Conservation (phyloP, 352 stramenopile genomes). For the Pythium dissimile region DNA sequence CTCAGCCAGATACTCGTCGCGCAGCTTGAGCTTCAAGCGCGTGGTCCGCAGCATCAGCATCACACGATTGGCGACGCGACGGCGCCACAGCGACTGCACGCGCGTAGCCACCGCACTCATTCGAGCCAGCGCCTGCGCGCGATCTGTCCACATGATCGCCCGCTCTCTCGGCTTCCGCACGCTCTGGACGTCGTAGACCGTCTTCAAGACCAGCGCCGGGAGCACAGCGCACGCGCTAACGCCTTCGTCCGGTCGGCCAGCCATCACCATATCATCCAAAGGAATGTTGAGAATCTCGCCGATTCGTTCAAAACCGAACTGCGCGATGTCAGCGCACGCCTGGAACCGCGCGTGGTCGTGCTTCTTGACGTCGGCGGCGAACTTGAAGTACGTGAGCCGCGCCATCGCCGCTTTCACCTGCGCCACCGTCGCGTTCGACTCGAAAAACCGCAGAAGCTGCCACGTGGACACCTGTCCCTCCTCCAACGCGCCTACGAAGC, state of each 20-base stretch:
- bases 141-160: conserved; percentile 26
- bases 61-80: conserved; percentile 36
- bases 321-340: conserved; percentile 45
- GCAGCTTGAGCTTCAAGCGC: conserved; percentile 29
- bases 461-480: conserved; percentile 46
- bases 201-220: conserved; percentile 14
- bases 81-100: conserved; percentile 58
- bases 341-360: conserved; percentile 43
- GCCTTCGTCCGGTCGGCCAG: not conserved
- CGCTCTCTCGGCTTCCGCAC: conserved; percentile 19
- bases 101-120: conserved; percentile 38
- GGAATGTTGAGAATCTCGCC: conserved; percentile 48
- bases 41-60: conserved; percentile 34
- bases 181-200: conserved; percentile 1
- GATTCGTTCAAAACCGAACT: conserved; percentile 60
- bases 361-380: conserved; percentile 47
- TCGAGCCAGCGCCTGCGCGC: conserved; percentile 21
- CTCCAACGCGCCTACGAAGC: conserved; percentile 48
- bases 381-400: conserved; percentile 46
- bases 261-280: conserved; percentile 17
- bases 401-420: conserved; percentile 59
- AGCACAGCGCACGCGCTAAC: not conserved
- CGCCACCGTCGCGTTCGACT: conserved; percentile 39
- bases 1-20: conserved; percentile 53
- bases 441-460: conserved; percentile 70